Percentiles rank a stretch among this genome's conserved stretches.
These are phyloP conservation scores for Tylopilus intermedius DNA, from an alignment of 768 basidiomycete genomes.

Conservation along the genomic window DNA sequence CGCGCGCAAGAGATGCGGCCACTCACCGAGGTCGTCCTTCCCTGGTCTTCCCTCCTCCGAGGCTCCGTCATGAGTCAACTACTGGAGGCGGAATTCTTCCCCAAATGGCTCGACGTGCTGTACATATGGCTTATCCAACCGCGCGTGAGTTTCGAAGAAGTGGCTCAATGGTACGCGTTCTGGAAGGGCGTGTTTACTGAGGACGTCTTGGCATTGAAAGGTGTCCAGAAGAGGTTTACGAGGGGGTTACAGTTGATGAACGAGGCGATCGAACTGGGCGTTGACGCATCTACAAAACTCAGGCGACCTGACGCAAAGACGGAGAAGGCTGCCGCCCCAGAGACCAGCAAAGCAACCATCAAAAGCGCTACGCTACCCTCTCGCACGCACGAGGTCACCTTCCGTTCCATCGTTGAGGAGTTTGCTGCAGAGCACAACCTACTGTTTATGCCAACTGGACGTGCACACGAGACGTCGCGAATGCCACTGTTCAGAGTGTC, in stretches of 20 bases:
- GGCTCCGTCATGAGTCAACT: slow-evolving; percentile 76
- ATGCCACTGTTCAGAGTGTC: slow-evolving; percentile 89
- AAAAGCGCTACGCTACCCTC: slow-evolving; percentile 39
- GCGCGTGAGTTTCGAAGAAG: slow-evolving; percentile 82
- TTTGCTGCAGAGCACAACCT: slow-evolving; percentile 80
- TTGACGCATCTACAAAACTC: slow-evolving; percentile 64
- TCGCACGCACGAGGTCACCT: slow-evolving; percentile 79
- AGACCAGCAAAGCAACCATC: slow-evolving; percentile 27
- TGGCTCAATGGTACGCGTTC: slow-evolving; percentile 86
- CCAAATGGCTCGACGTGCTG: slow-evolving; percentile 91
- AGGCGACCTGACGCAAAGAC: slow-evolving; percentile 60
- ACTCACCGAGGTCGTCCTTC: slow-evolving; percentile 60
- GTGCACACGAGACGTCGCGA: slow-evolving; percentile 76
- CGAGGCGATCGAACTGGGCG: slow-evolving; percentile 82
- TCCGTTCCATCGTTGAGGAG: slow-evolving; percentile 90
- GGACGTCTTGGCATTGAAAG: slow-evolving; percentile 56
- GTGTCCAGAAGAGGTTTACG: slow-evolving; percentile 76
- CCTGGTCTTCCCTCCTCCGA: slow-evolving; percentile 73
- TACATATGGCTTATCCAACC: slow-evolving; percentile 93
- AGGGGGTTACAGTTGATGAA: slow-evolving; percentile 92
- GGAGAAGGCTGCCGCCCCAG: slow-evolving; percentile 36
- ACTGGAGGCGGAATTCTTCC: slow-evolving; percentile 90
- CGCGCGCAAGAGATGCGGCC: slow-evolving; percentile 85
- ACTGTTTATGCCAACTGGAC: slow-evolving; percentile 83
- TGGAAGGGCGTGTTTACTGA: slow-evolving; percentile 83